phyloP scores from a whole-genome alignment of 345 rosid genomes.

The Citrus mangshanensis region DNA sequence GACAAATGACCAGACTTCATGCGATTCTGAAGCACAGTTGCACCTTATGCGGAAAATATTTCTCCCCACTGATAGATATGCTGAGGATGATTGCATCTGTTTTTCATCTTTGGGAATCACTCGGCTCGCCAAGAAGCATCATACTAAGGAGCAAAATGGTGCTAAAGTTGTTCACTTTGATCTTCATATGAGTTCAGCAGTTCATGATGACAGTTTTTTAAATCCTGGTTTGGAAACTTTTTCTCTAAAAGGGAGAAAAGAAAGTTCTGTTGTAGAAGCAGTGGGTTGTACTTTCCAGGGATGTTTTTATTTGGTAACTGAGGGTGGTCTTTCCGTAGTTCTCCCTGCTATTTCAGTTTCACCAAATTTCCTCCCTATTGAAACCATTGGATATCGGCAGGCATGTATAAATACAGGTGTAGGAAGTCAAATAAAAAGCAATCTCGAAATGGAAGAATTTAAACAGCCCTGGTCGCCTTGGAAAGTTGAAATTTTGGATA shows the following conservation, averaged over 20 bases:
- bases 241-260: conserved; percentile 37
- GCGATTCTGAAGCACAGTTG: conserved; percentile 33
- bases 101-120: conserved; percentile 86
- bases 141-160: conserved; percentile 25
- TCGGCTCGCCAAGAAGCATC: conserved; percentile 56
- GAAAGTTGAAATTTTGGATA: conserved; percentile 86
- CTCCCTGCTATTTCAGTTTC: conserved; percentile 76
- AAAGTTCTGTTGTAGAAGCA: conserved; percentile 53
- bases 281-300: conserved; percentile 91
- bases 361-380: conserved; percentile 48
- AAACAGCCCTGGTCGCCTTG: conserved; percentile 49
- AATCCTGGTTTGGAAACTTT: conserved; percentile 25
- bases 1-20: conserved; percentile 24
- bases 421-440: conserved; percentile 22
- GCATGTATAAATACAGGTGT: conserved; percentile 26
- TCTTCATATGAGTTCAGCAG: conserved; percentile 39
- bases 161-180: conserved; percentile 52
- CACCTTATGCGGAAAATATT: conserved; percentile 48
- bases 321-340: conserved; percentile 77
- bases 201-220: conserved; percentile 60
- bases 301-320: conserved; percentile 75
- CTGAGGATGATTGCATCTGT: conserved; percentile 58
- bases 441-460: conserved; percentile 28
- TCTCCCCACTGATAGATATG: conserved; percentile 56
- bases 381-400: conserved; percentile 54